Conservation (phyloP, 768 basidiomycete genomes). For the Leccinum arenicola region DNA sequence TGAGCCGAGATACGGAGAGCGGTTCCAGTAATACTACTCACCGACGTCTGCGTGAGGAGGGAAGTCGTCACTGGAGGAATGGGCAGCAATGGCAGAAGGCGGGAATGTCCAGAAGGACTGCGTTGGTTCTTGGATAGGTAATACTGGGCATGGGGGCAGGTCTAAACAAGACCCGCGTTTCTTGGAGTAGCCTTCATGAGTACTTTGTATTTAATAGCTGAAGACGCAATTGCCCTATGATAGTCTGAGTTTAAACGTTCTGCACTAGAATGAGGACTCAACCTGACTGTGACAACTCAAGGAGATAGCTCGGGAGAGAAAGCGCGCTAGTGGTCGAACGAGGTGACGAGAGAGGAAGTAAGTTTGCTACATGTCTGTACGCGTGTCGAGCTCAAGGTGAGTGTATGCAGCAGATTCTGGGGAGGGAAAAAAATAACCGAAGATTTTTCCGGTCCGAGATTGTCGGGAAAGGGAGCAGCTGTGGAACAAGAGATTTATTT, state of each 20-base stretch:
- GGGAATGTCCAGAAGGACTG: slow-evolving; percentile 65
- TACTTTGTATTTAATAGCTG: slow-evolving; percentile 3
- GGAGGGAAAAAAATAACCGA: too few species aligned
- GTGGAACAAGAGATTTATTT: too few species aligned
- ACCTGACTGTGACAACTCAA: neutral
- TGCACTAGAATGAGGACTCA: slow-evolving; percentile 3
- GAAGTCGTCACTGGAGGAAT: slow-evolving; percentile 14
- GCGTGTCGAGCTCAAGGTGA: too few species aligned
- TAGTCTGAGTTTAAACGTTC: slow-evolving; percentile 7
- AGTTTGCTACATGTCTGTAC: too few species aligned
- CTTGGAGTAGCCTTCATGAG: slow-evolving; percentile 1
- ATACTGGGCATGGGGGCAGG: slow-evolving; percentile 26
- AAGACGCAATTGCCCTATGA: slow-evolving; percentile 29
- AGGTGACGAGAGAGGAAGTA: too few species aligned
- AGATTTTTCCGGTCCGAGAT: too few species aligned
- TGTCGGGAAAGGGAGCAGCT: too few species aligned
- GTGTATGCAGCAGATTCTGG: too few species aligned
- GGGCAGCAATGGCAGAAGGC: slow-evolving; percentile 41
- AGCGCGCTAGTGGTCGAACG: neutral
- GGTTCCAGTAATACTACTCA: slow-evolving; percentile 6
- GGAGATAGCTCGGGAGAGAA: slow-evolving; percentile 1
- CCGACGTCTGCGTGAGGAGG: slow-evolving; percentile 59
- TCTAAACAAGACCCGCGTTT: neutral
- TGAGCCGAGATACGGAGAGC: neutral
- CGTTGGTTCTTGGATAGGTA: slow-evolving; percentile 56